A percentile compares a stretch with the other conserved stretches of the same genome.
phyloP scores from a whole-genome alignment of 306 rosid species.

The Lithocarpus polystachyus region DNA sequence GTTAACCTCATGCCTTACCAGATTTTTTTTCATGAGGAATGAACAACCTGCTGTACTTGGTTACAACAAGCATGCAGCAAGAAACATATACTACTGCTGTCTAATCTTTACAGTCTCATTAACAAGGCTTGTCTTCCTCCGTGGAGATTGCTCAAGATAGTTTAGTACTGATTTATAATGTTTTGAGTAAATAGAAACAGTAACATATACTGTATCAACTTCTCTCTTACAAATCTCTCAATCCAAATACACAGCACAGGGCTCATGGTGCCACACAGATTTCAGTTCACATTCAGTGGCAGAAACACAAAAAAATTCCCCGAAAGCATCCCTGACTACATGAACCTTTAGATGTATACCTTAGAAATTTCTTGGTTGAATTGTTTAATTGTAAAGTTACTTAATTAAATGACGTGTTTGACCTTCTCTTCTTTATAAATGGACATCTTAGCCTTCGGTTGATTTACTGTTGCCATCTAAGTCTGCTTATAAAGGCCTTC shows the following conservation, averaged over 20 bases:
- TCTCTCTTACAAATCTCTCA: not conserved
- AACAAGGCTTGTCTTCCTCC: not conserved
- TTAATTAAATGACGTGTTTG: too few species aligned
- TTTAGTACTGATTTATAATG: not conserved
- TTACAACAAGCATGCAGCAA: not conserved
- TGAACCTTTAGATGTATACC: not conserved
- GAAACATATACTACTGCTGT: not conserved
- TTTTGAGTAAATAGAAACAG: not conserved
- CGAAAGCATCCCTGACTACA: too few species aligned
- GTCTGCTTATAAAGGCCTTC: too few species aligned
- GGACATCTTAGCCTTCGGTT: too few species aligned
- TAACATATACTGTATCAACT: not conserved
- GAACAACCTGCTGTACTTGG: not conserved
- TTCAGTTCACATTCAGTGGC: not conserved
- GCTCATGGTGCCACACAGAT: not conserved
- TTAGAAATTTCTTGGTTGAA: not conserved
- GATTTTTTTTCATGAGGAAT: not conserved
- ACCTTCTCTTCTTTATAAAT: too few species aligned
- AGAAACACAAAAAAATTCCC: too few species aligned
- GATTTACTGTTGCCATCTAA: too few species aligned
- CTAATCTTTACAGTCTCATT: not conserved
- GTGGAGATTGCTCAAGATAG: not conserved
- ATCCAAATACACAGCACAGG: not conserved
- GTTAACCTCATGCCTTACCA: not conserved
- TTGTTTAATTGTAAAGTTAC: not conserved